These are phyloP conservation scores for Cylindrodendrum hubeiense DNA, from an alignment of 2,329 filamentous ascomycete genomes.

Conservation along the genomic window DNA sequence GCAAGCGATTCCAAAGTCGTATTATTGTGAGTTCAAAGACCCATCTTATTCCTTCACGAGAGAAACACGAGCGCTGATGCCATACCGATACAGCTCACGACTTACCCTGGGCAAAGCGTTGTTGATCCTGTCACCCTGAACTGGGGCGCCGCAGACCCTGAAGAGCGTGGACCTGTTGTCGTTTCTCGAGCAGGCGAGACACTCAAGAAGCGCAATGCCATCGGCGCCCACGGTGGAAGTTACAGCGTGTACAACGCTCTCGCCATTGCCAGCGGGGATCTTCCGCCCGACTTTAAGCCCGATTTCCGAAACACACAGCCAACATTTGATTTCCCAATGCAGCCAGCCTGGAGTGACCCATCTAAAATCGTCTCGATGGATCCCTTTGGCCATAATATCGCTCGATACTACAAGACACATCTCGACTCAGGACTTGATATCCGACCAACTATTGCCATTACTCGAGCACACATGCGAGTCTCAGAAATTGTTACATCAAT, in stretches of 20 bases:
- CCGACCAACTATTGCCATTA: conserved; percentile 35
- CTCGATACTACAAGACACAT: conserved; percentile 21
- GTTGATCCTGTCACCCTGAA: conserved; percentile 37
- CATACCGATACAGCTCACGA: conserved; percentile 33
- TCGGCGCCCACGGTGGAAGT: conserved; percentile 39
- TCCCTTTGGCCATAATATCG: conserved; percentile 34
- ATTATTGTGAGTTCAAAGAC: conserved; percentile 7
- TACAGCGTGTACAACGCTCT: conserved; percentile 36
- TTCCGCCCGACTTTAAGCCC: conserved; percentile 27
- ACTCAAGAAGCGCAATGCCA: conserved; percentile 38
- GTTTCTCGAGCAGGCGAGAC: conserved; percentile 37
- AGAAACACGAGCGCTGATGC: not conserved
- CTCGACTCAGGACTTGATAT: conserved; percentile 29
- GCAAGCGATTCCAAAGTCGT: not conserved
- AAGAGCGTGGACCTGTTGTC: conserved; percentile 36
- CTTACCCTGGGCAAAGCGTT: conserved; percentile 41
- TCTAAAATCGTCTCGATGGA: conserved; percentile 38
- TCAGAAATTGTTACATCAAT: conserved; percentile 30
- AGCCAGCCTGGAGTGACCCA: conserved; percentile 27
- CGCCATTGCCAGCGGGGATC: conserved; percentile 32
- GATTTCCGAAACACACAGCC: conserved; percentile 34
- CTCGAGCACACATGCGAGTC: conserved; percentile 30
- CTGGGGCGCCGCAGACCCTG: conserved; percentile 35
- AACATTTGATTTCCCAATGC: conserved; percentile 28
- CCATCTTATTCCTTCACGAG: not conserved